These are phyloP conservation scores for Pythium rhizo-oryzae DNA, from an alignment of 352 stramenopile species.

Conservation along the genomic window DNA sequence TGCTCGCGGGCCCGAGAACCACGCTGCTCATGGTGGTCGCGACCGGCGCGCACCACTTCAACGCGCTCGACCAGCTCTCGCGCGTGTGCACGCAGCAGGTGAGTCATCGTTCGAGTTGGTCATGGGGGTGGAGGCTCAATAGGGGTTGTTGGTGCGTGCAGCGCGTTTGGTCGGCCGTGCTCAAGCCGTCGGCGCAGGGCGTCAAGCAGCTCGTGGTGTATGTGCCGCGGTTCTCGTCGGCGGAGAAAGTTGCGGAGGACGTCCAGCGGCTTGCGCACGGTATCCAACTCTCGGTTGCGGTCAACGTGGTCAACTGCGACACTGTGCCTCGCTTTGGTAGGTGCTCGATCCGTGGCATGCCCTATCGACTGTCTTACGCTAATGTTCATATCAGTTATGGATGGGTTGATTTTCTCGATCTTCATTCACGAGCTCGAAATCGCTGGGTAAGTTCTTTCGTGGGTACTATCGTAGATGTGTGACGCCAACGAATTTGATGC, in stretches of 20 bases:
- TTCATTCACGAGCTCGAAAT: conserved; percentile 34
- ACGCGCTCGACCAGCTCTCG: conserved; percentile 40
- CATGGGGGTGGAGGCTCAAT: neutral
- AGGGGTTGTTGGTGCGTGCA: neutral
- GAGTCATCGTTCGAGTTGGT: too few relatives aligned
- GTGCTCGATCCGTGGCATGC: neutral
- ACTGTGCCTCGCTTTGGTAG: conserved; percentile 22
- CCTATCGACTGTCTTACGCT: neutral
- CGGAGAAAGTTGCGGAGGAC: conserved; percentile 5
- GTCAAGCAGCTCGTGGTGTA: conserved; percentile 34
- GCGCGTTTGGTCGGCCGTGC: conserved; percentile 28
- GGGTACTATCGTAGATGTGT: neutral
- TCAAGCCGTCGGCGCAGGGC: conserved; percentile 4
- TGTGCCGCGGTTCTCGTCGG: conserved; percentile 20
- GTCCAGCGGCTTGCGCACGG: conserved; percentile 13
- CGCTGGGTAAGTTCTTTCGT: conserved; percentile 14
- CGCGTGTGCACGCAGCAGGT: conserved; percentile 32
- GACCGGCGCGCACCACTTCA: conserved; percentile 30
- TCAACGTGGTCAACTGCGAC: conserved; percentile 20
- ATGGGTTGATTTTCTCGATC: conserved; percentile 30
- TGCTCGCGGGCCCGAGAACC: conserved; percentile 14
- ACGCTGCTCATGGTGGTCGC: conserved; percentile 27
- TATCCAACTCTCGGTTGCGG: conserved; percentile 13
- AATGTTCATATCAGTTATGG: conserved; percentile 26
- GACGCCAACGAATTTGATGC: neutral